Conservation (phyloP, 768 basidiomycete genomes). For the Lactarius hatsudake region DNA sequence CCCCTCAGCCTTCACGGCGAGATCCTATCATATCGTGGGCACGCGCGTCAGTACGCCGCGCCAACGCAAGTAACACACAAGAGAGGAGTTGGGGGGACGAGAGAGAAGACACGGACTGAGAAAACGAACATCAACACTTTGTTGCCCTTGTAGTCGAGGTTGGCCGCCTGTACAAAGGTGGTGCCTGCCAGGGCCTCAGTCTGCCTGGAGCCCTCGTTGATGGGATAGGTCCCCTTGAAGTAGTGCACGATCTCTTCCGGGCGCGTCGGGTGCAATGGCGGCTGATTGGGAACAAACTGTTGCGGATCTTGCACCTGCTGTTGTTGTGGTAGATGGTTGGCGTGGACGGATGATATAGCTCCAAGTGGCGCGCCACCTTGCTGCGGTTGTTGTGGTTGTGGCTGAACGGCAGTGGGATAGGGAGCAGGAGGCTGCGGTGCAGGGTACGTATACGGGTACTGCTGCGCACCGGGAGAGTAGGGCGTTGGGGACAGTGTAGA, state of each 20-base stretch:
- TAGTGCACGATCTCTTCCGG: slow-evolving; percentile 44
- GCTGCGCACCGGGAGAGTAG: slow-evolving; percentile 26
- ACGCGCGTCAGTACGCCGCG: neutral
- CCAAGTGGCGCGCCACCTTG: slow-evolving; percentile 8
- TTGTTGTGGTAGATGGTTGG: slow-evolving; percentile 8
- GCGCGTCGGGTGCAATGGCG: slow-evolving; percentile 19
- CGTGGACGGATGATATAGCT: slow-evolving; percentile 4
- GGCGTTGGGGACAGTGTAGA: slow-evolving; percentile 27
- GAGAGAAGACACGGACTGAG: slow-evolving; percentile 43
- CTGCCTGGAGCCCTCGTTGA: slow-evolving; percentile 50
- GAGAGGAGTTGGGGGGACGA: neutral
- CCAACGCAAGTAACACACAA: neutral
- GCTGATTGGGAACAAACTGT: slow-evolving; percentile 10
- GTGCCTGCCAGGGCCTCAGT: slow-evolving; percentile 56
- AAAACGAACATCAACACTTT: slow-evolving; percentile 63
- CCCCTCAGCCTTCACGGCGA: slow-evolving; percentile 69
- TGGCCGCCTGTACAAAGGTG: slow-evolving; percentile 53
- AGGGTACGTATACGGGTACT: slow-evolving; percentile 28
- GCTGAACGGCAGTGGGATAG: slow-evolving; percentile 3
- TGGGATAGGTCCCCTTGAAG: slow-evolving; percentile 37
- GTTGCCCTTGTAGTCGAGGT: slow-evolving; percentile 55
- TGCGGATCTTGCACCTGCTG: slow-evolving; percentile 12
- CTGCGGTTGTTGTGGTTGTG: neutral
- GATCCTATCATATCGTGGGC: slow-evolving; percentile 44
- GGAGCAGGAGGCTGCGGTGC: slow-evolving; percentile 25